Base-by-base conservation (phyloP, 345 rosid species). In the Sisymbrium altissimum region DNA sequence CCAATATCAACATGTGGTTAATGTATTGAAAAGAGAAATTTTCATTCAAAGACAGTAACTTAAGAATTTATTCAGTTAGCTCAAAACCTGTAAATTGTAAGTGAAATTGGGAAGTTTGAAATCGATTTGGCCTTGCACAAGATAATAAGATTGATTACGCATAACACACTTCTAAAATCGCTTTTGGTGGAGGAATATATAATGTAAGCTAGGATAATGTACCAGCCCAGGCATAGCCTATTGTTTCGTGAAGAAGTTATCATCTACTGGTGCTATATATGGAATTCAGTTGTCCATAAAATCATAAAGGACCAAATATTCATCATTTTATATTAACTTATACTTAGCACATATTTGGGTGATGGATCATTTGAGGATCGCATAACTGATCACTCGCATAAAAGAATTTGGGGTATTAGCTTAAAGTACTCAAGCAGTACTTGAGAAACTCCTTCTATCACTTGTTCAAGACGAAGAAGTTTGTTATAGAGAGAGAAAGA, bases 211-310 rank as follows among this genome's bases (percentile, higher is more conserved):
- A 30, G 59, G 39, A 29, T 36, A 57, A 18, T 56, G 68, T 84
- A 87, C 92, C 89, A 85, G 79, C 17, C 84, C 86, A 49, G 81
- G 81, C 64, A 84, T 81, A 70, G 77, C 83, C 79, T 81, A 86
- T 63, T 86, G 91, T 71, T 74, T 77, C 32, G 83, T 53, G 49
- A 83, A 87, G 70, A 77, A 87, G 39, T 81, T 67, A 73, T 85
- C 87, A 18, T 82, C 84, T 59, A 72, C 64, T 0, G 84, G 79
- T 25, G 84, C 82, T 66, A 80, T n/a, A n/a, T n/a, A n/a, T 72
- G 7, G 84, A 83, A 59, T 64, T 83, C 68, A 85, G 41, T 56
- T 85, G 92, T 54, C 89, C 91, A 89, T 87, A 65, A 23, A 58
- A 9, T 19, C 57, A 53, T 27, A 25, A 73, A 52, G 7, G 36